A percentile compares a stretch with the other conserved stretches of the same genome.
phyloP scores from a whole-genome alignment of 2,329 filamentous ascomycete genomes.

The Acephala macrosclerotiorum region DNA sequence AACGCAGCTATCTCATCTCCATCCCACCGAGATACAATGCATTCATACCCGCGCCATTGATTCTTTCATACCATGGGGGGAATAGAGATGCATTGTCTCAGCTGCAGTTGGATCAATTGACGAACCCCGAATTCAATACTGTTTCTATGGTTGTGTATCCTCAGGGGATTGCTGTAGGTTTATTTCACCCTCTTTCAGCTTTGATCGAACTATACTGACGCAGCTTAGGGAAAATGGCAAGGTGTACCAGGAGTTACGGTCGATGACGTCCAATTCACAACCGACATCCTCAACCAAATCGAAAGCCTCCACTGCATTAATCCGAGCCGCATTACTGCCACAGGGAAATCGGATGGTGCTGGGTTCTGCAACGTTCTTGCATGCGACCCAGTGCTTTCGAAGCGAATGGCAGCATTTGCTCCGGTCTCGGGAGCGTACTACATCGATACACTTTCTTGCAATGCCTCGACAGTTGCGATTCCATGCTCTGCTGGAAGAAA shows the following conservation, averaged over 20 bases:
- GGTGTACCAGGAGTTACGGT: conserved; percentile 46
- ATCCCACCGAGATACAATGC: conserved; percentile 47
- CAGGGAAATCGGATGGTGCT: conserved; percentile 52
- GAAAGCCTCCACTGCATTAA: conserved; percentile 50
- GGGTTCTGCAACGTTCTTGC: conserved; percentile 51
- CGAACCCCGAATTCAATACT: conserved; percentile 46
- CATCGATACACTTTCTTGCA: conserved; percentile 42
- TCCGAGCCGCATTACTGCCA: background rate
- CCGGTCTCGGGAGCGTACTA: conserved; percentile 54
- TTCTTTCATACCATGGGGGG: conserved; percentile 56
- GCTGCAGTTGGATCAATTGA: conserved; percentile 43
- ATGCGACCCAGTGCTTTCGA: conserved; percentile 48
- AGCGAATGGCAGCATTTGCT: conserved; percentile 53
- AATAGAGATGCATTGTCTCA: conserved; percentile 47
- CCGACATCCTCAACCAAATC: conserved; percentile 50
- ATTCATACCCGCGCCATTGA: conserved; percentile 41
- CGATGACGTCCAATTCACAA: conserved; percentile 53
- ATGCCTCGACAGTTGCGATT: conserved; percentile 46
- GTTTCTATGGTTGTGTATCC: conserved; percentile 52
- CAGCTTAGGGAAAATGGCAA: conserved; percentile 48
- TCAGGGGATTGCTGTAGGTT: conserved; percentile 47
- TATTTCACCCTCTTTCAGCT: background rate
- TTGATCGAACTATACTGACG: background rate
- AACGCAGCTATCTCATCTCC: conserved; percentile 46
- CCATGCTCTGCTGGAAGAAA: conserved; percentile 46